Evolutionary conservation across 23 red algal species (phyloP), one percentile per base, ranked within the genome.

Genomic region (Gracilaria gracilis): DNA sequence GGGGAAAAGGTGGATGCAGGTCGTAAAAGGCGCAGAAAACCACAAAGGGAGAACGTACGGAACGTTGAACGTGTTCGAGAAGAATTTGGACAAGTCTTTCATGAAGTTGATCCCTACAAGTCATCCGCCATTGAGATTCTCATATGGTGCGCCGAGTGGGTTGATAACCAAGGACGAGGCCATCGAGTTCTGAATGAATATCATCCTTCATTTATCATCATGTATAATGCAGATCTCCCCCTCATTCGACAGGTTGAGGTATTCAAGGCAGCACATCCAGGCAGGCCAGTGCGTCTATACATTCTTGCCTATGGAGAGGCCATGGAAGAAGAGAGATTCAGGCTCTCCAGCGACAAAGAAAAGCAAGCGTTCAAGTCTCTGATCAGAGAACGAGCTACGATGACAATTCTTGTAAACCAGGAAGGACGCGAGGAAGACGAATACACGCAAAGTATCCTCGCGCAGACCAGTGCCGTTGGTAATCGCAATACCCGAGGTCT

Each of bases 191-290:
- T 98, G 12, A 51, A 93, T 29, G 81, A 89, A 47, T 88, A 76
- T 37, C 79, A 90, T 57, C 97, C 97, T 29, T 80, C 93, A 39
- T 91, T 96, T 86, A 69, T 99, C 36, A 86, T 99, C 34, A 32
- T 96, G 69, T 99, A 96, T 62, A 93, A 99, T 69, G 83, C 97
- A 9, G 89, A 86, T 11, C 47, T 93, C 67, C 37, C 81, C 32
- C 35, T 92, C 49, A 84, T 99, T 42, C 82, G 97, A 32, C 80
- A 99, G 57, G 88, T 96, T 21, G 97, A 99, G 82, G 55, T 99
- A 9, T 96, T 82, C 64, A 89, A 95, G 35, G 95, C 92, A 12
- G 80, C 70, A 6, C 53, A 72, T 75, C 64, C 89, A 34, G 83
- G 86, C 16, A 69, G 79, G 19, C 79, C 88, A 34, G 78, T 96